Evolutionary conservation across 129 eudicot species (phyloP), one percentile per base, ranked within the genome.

Genomic region (Lactuca saligna): DNA sequence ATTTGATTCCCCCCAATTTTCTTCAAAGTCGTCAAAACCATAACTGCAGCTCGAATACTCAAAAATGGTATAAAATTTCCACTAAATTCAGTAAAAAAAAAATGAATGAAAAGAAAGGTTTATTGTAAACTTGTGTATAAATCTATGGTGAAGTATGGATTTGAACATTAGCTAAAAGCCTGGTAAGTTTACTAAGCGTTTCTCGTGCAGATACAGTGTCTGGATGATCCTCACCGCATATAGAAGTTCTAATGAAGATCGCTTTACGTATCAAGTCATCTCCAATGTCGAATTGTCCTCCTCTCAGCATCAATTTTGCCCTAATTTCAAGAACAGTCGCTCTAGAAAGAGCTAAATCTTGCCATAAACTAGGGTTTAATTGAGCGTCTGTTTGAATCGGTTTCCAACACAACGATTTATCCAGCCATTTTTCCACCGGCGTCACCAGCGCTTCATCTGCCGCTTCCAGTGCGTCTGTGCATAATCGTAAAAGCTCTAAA

Each of bases 341-440:
- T 80, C 99, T 80, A n/a, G 89, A 82, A 48, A 94, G 78, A 1
- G 99, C 97, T 65, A 94, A 82, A 44, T 94, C 96, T 78, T 90
- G 99, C 99, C 99, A 94, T 15, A 94, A 81, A 57, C 79, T 79
- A 17, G 97, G 97, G 69, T 94, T 94, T 57, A 94, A 72, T 76
- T 94, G 94, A 0, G 99, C 99, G 51, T 68, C 86, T 15, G 99
- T 89, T 50, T 86, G 97, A 12, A 90, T 75, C 13, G 99, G 95
- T 68, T 77, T 85, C 99, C 99, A 94, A 75, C 99, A 94, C 20
- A 94, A 68, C 0, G 97, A 87, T 68, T 80, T 85, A 69, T 87
- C 90, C 71, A 94, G 65, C 96, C 96, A 94, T 72, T 90, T 94
- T 17, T 94, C 96, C 10, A 90, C 99, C 0, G 97, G 99, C n/a